Evolutionary conservation across 2,329 filamentous ascomycete genomes (phyloP).

Genomic region (Phaeophleospora eucalypticola): DNA sequence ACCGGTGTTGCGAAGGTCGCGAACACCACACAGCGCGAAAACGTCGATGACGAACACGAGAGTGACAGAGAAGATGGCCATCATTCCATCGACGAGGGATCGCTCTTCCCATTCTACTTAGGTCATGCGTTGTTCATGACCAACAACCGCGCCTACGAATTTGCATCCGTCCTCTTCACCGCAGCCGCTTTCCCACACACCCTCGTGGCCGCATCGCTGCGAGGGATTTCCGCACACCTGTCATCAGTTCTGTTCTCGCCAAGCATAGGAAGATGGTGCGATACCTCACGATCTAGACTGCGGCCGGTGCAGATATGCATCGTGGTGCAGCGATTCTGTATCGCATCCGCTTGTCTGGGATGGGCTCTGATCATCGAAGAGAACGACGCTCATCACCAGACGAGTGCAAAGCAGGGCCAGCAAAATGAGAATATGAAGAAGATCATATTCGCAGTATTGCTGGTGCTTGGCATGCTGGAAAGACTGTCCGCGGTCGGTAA

Average conservation of each 20-base stretch:
- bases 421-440: background rate
- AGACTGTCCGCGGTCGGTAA: conserved; percentile 8
- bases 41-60: background rate
- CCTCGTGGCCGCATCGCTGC: conserved; percentile 5
- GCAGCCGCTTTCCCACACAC: conserved; percentile 9
- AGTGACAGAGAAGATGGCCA: background rate
- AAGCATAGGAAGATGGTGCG: conserved; percentile 5
- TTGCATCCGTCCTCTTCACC: conserved; percentile 8
- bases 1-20: no score
- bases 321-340: conserved; percentile 3
- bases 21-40: background rate
- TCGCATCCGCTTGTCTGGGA: conserved; percentile 1
- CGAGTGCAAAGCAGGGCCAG: background rate
- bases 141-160: conserved; percentile 9
- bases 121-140: conserved; percentile 10
- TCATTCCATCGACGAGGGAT: background rate
- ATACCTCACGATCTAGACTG: background rate
- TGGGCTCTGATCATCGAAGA: conserved; percentile 2
- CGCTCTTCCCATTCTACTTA: conserved; percentile 1
- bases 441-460: conserved; percentile 1
- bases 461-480: conserved; percentile 7
- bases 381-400: background rate
- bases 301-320: conserved; percentile 10
- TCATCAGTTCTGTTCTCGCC: conserved; percentile 6
- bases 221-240: conserved; percentile 6